Base-by-base conservation (phyloP, 208 protist species). In the Leishmania martiniquensis region DNA sequence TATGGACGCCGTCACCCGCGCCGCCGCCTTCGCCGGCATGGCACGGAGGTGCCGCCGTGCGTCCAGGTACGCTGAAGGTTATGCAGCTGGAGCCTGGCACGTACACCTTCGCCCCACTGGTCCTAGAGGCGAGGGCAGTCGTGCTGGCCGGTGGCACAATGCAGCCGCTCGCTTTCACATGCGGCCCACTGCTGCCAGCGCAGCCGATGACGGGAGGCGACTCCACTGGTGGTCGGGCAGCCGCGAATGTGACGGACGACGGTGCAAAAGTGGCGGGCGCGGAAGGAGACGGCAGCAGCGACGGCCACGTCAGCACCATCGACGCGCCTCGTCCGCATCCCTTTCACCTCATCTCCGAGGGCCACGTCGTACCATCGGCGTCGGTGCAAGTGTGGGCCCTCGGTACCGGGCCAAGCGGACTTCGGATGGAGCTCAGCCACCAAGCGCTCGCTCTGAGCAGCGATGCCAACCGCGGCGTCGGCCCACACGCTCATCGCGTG, bases 91-190 rank as follows among this genome's bases (percentile, higher is more conserved):
- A 94, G 68, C 90, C 91, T 2, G 90, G 91, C 57, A 71, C 29
- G 65, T 76, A 93, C 87, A 91, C 92, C 87, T 74, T 90, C 82
- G 62, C 72, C 47, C 89, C 91, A 6, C 62, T 95, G 10, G 57
- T 93, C 51, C 73, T 74, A 49, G 80, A 92, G 25, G 90, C 95
- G 2, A 79, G 81, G 45, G 82, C 89, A 0, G 87, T 94, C 20
- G 83, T 99, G 32, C 78, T 98, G 34, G 94, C 93, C 10, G 97
- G 98, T 32, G 98, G 98, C 25, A 99, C 98, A 0, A 98, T 99
- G 95, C 90, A 95, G 76, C 98, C 98, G 0, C 85, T 98, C 25
- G 76, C 83, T 13, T 90, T 98, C 15, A 91, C 95, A 72, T 90
- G 89, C 70, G 85, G 86, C 4, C 90, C 95, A 13, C 85, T 98